Base-by-base conservation (phyloP, 176 grass and related monocot species). In the Puccinellia tenuiflora region DNA sequence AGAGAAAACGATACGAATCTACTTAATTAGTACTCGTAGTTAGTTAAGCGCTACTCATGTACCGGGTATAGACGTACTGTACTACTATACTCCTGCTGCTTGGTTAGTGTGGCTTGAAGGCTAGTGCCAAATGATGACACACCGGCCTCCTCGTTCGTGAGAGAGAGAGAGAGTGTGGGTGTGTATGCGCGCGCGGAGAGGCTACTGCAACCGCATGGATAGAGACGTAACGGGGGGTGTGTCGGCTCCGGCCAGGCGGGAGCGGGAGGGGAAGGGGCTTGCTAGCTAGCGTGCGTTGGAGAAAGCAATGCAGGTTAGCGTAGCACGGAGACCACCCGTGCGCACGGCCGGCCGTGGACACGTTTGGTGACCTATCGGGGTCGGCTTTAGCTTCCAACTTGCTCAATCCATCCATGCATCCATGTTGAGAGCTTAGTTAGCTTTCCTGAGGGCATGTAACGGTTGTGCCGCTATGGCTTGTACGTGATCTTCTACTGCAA, bases 91-190 rank as follows among this genome's bases (percentile, higher is more conserved):
- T 34, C 22, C 66, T 33, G 10, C 16, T 35, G 11, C n/a, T n/a
- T n/a, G n/a, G 88, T 90, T 90, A 86, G 88, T 72, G 88, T 90
- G 61, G 71, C 88, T 90, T 90, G 79, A 86, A 79, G 88, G 21
- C 35, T 90, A 78, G 83, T 83, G 79, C 5, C 84, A 47, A 86
- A 90, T 90, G 88, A 86, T 90, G 79, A 24, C 66, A 79, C n/a
- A n/a, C n/a, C n/a, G n/a, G n/a, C 43, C n/a, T n/a, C n/a, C n/a
- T n/a, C n/a, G n/a, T n/a, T 14, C 12, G 43, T 4, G 14, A 64
- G 56, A n/a, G 46, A 26, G 38, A 57, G 60, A 22, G 37, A 30
- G 55, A 37, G 76, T 42, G 50, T 6, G 28, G 0, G n/a, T n/a
- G n/a, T n/a, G n/a, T n/a, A n/a, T n/a, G n/a, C n/a, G n/a, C n/a